phyloP scores from a whole-genome alignment of 805 yeast species.

The Limtongia smithiae region DNA sequence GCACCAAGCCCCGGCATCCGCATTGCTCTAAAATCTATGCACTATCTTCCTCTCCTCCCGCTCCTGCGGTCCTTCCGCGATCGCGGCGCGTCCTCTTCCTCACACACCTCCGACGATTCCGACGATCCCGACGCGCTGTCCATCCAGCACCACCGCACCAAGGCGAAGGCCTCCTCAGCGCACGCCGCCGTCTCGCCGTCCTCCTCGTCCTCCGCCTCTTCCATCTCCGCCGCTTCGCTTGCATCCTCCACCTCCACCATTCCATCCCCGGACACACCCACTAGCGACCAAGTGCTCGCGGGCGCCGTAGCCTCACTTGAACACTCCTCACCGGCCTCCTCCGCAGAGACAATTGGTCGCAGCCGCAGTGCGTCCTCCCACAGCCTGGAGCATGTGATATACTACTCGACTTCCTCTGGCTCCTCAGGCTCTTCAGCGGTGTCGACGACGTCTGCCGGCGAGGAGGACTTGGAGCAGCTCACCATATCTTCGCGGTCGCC shows the following conservation, averaged over 20 bases:
- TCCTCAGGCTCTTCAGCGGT: constrained; percentile 6
- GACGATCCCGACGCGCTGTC: not conserved
- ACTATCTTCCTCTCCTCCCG: constrained; percentile 9
- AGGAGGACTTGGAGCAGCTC: constrained; percentile 6
- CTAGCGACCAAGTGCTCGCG: constrained; percentile 2
- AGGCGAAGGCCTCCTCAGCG: not conserved
- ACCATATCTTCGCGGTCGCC: constrained; percentile 19
- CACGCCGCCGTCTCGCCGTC: constrained; percentile 8
- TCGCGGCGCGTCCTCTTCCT: constrained; percentile 11
- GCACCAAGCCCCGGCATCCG: too few species aligned
- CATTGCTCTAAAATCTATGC: too few species aligned
- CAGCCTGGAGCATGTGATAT: constrained; percentile 1
- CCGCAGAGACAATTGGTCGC: constrained; percentile 6
- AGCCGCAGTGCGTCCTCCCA: not conserved
- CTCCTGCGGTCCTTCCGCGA: constrained; percentile 9
- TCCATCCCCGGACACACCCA: constrained; percentile 6
- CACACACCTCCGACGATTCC: constrained; percentile 1
- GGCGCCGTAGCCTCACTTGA: constrained; percentile 7
- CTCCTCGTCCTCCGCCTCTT: constrained; percentile 15
- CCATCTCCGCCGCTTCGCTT: constrained; percentile 1
- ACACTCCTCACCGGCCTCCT: constrained; percentile 1
- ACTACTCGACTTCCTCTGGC: constrained; percentile 8
- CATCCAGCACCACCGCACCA: not conserved
- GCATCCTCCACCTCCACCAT: constrained; percentile 2
- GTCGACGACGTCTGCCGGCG: too few species aligned